Evolutionary conservation across 2,329 filamentous ascomycete species (phyloP).

Genomic region (Neodidymelliopsis sp.): DNA sequence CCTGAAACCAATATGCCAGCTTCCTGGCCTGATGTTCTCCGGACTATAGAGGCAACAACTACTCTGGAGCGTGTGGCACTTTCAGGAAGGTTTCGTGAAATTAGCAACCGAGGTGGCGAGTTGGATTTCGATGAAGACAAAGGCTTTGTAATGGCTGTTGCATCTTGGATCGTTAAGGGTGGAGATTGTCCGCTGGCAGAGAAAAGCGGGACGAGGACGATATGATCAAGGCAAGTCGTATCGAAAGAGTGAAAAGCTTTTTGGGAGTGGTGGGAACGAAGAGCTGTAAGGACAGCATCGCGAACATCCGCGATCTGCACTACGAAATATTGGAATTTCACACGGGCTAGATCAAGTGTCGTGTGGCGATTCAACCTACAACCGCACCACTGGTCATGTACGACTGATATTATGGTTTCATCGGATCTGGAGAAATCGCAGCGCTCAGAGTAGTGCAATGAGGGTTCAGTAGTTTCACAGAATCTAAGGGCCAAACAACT

Average conservation of each 20-base stretch:
- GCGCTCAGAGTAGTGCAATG: too few species aligned
- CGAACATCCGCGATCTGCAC: too few species aligned
- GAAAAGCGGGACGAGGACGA: too few species aligned
- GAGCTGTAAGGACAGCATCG: neutral
- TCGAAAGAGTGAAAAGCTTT: neutral
- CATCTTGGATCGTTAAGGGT: constrained; percentile 1
- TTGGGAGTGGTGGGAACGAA: neutral
- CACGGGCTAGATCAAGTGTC: too few species aligned
- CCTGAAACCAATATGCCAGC: neutral
- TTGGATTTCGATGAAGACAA: constrained; percentile 6
- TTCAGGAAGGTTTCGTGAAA: constrained; percentile 1
- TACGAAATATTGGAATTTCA: too few species aligned
- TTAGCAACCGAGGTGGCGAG: neutral
- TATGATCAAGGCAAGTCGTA: too few species aligned
- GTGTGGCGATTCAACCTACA: too few species aligned
- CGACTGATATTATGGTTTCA: too few species aligned
- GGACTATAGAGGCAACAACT: neutral
- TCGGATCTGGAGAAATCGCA: too few species aligned
- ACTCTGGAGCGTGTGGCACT: neutral
- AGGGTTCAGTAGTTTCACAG: too few species aligned
- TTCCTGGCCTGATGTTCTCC: neutral
- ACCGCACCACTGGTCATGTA: too few species aligned
- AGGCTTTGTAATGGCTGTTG: neutral
- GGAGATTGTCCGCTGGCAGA: neutral
- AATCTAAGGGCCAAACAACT: too few species aligned